phyloP scores from a whole-genome alignment of 192 early-diverging fungal genomes.

The Obelidium mucronatum region DNA sequence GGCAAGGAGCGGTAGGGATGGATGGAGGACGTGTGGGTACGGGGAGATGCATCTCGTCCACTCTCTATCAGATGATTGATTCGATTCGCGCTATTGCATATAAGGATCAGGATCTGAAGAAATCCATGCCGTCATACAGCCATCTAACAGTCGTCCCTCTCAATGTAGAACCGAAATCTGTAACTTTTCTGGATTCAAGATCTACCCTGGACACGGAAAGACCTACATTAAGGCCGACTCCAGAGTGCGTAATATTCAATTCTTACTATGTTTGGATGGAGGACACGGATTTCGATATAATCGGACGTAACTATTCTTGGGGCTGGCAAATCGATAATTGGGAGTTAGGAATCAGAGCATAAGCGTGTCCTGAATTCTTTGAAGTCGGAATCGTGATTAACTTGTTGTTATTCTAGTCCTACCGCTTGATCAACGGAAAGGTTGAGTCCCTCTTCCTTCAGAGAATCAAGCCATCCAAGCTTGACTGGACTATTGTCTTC shows the following conservation, averaged over 20 bases:
- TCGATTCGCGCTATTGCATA: no score
- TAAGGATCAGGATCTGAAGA: no score
- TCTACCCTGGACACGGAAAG: conserved; percentile 99
- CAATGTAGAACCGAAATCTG: conserved; percentile 64
- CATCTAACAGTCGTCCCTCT: no score
- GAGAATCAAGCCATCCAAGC: conserved; percentile 97
- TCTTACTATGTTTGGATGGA: not conserved
- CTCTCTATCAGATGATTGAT: no score
- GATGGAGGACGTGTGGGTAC: no score
- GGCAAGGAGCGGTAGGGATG: no score
- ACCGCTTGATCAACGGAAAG: conserved; percentile 98
- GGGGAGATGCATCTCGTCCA: no score
- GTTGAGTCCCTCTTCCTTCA: conserved; percentile 96
- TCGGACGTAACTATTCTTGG: no score
- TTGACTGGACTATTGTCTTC: conserved; percentile 96
- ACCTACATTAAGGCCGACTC: conserved; percentile 90
- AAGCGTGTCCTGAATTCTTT: no score
- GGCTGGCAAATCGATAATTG: no score
- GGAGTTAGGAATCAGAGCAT: not conserved
- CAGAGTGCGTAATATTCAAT: conserved; percentile 64
- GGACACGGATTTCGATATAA: not conserved
- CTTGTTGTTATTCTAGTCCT: conserved; percentile 59
- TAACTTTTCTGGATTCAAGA: conserved; percentile 98
- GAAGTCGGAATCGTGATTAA: not conserved
- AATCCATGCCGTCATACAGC: no score